A percentile compares a stretch with the other conserved stretches of the same genome.
These are phyloP conservation scores for Pichia eremophila DNA, from an alignment of 805 yeast species.

Conservation along the genomic window DNA sequence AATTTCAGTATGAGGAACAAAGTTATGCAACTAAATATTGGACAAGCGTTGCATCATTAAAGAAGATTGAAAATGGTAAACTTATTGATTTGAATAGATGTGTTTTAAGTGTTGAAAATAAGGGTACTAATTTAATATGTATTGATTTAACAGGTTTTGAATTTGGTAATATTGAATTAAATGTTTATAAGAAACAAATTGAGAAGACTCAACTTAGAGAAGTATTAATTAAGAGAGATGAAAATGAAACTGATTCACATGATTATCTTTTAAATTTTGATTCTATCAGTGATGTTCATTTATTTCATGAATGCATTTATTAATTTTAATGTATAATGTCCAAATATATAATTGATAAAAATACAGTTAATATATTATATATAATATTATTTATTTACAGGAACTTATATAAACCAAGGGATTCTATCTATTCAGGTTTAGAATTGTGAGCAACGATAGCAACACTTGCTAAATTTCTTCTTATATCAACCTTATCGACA, in stretches of 20 bases:
- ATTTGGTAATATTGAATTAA: slow-evolving; percentile 10
- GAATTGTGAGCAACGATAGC: slow-evolving; percentile 39
- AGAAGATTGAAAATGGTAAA: not conserved
- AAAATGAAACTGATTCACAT: not conserved
- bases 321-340: not conserved
- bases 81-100: slow-evolving; percentile 10
- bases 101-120: slow-evolving; percentile 4
- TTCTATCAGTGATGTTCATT: not conserved
- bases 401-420: not conserved
- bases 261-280: slow-evolving; percentile 10
- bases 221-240: slow-evolving; percentile 1
- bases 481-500: slow-evolving; percentile 85
- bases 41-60: slow-evolving; percentile 6
- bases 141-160: slow-evolving; percentile 12
- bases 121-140: not conserved
- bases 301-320: slow-evolving; percentile 5
- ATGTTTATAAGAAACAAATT: not conserved
- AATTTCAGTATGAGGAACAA: not conserved
- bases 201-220: not conserved
- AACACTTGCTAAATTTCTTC: slow-evolving; percentile 75
- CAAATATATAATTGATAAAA: no score
- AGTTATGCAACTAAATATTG: not conserved
- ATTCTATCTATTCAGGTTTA: not conserved
- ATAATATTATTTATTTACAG: no score
- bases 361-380: no score